phyloP scores from a whole-genome alignment of 106 monocot genomes.

The Dendrobium nobile region DNA sequence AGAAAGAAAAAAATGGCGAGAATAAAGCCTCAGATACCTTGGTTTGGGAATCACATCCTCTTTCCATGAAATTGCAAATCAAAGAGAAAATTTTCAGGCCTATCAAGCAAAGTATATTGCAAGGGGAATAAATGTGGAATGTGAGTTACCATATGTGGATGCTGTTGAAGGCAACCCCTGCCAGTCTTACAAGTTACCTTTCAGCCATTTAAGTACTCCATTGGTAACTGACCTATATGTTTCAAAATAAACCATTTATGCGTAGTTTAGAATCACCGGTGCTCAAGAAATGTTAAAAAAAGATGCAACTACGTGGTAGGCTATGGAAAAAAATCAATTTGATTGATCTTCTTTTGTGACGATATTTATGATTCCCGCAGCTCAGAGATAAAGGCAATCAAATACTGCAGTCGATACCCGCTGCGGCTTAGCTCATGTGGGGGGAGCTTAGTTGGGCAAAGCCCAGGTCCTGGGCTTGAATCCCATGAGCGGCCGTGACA shows the following conservation, averaged over 20 bases:
- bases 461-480: too few relatives aligned
- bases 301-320: neutral
- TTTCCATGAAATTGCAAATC: too few relatives aligned
- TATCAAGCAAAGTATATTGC: neutral
- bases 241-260: neutral
- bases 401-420: too few relatives aligned
- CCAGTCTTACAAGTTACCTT: conserved; percentile 50
- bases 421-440: too few relatives aligned
- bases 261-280: neutral
- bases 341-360: too few relatives aligned
- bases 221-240: conserved; percentile 66
- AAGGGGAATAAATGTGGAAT: neutral
- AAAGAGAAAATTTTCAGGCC: neutral
- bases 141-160: neutral
- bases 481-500: too few relatives aligned
- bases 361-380: too few relatives aligned
- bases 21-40: neutral
- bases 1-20: neutral
- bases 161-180: neutral
- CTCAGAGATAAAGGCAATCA: too few relatives aligned
- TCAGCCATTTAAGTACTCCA: conserved; percentile 84
- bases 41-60: neutral
- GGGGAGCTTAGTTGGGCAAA: too few relatives aligned
- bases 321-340: too few relatives aligned
- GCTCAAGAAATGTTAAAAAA: neutral